Evolutionary conservation across 2,329 filamentous ascomycete genomes (phyloP).

Genomic region (Neurospora crassa): DNA sequence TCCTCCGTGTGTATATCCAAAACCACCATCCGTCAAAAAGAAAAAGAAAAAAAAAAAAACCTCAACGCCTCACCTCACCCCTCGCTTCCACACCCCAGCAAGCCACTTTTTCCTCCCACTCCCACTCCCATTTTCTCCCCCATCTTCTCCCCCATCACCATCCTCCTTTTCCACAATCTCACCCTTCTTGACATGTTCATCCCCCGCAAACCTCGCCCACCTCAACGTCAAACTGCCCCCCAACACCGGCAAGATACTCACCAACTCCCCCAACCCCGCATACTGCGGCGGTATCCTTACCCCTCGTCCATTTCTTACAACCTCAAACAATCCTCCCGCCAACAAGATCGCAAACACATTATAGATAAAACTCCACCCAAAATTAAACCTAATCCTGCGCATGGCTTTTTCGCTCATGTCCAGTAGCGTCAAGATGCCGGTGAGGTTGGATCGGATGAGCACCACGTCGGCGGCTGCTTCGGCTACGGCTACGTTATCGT

Average conservation of each 20-base stretch:
- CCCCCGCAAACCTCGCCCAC: conserved; percentile 22
- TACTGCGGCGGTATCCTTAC: conserved; percentile 45
- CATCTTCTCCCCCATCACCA: too few relatives aligned
- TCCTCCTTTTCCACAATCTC: too few relatives aligned
- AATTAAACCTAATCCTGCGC: conserved; percentile 54
- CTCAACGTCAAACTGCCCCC: conserved; percentile 40
- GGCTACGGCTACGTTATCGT: conserved; percentile 35
- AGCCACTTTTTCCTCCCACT: not conserved
- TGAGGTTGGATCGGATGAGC: conserved; percentile 47
- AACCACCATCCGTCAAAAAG: too few relatives aligned
- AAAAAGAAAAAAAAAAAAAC: too few relatives aligned
- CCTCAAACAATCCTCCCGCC: conserved; percentile 55
- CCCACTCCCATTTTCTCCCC: too few relatives aligned
- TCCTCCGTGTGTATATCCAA: not conserved
- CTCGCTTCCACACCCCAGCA: not conserved
- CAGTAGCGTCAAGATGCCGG: conserved; percentile 48
- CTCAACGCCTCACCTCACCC: conserved; percentile 3
- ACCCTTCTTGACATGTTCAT: not conserved
- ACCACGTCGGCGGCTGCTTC: conserved; percentile 59
- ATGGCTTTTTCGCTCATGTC: conserved; percentile 38
- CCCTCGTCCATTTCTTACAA: conserved; percentile 9
- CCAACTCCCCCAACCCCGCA: conserved; percentile 62
- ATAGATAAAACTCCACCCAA: conserved; percentile 61
- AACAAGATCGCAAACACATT: conserved; percentile 60
- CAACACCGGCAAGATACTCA: conserved; percentile 65